Evolutionary conservation across 352 stramenopile genomes (phyloP).

Genomic region (Phytophthora palmivora): DNA sequence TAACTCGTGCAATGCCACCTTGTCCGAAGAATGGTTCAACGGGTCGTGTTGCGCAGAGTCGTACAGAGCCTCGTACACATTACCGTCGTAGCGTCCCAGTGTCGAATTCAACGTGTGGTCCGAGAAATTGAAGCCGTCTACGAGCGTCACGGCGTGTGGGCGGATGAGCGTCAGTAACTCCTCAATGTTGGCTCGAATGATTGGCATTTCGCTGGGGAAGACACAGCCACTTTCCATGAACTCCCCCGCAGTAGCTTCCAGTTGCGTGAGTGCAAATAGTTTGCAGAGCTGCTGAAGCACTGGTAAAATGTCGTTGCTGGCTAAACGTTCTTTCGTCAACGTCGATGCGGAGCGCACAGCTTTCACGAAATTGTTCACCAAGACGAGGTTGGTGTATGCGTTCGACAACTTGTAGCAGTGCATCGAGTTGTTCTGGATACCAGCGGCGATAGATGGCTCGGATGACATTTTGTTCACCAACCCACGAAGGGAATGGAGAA

Average conservation of each 20-base stretch:
- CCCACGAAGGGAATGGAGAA: constrained; percentile 52
- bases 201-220: constrained; percentile 47
- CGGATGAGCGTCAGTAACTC: constrained; percentile 59
- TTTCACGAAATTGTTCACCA: constrained; percentile 57
- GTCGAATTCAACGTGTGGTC: constrained; percentile 78
- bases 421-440: constrained; percentile 69
- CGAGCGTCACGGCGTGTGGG: constrained; percentile 72
- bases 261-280: constrained; percentile 78
- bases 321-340: background rate
- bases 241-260: constrained; percentile 66
- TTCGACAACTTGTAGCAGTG: constrained; percentile 68
- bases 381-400: constrained; percentile 60
- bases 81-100: constrained; percentile 74
- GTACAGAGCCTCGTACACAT: constrained; percentile 79
- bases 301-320: constrained; percentile 18
- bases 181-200: constrained; percentile 62
- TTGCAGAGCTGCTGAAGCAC: constrained; percentile 67
- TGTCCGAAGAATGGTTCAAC: constrained; percentile 66
- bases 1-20: constrained; percentile 69
- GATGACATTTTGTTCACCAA: constrained; percentile 45
- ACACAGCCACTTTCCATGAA: constrained; percentile 75
- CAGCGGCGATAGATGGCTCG: constrained; percentile 38
- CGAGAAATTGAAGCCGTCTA: constrained; percentile 85
- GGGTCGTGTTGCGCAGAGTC: constrained; percentile 66
- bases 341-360: constrained; percentile 32